Base-by-base conservation (phyloP, 139 green algal species). In the Closterium sp. region DNA sequence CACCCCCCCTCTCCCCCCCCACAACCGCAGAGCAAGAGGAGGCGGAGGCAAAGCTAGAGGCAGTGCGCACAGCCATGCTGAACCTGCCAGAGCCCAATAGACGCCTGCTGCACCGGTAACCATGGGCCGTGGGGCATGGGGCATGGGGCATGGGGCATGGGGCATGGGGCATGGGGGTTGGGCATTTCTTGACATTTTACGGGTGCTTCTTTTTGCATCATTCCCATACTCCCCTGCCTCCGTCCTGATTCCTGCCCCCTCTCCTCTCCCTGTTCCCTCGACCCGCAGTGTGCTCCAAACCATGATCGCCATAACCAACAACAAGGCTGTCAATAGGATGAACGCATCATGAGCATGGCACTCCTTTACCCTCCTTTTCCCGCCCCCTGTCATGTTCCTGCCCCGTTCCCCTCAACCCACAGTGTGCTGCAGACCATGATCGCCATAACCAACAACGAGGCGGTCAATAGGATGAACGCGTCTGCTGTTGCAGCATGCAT, bases 1-100 rank as follows among this genome's bases (percentile, higher is more conserved):
- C n/a, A n/a, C n/a, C n/a, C n/a, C n/a, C n/a, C n/a, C n/a, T n/a
- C n/a, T n/a, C n/a, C n/a, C n/a, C n/a, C n/a, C n/a, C n/a, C n/a
- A n/a, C n/a, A n/a, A n/a, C n/a, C n/a, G n/a, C n/a, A n/a, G n/a
- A n/a, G n/a, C n/a, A n/a, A n/a, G n/a, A n/a, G n/a, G n/a, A n/a
- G n/a, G n/a, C n/a, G n/a, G n/a, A n/a, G n/a, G n/a, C n/a, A 55
- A 6, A 55, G 36, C 36, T 55, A 55, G 6, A 55, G 36, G 36
- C 36, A 55, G 36, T 55, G 36, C 36, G 36, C 85, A 38, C 85
- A 2, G n/a, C n/a, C n/a, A 36, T 81, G 28, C 34, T 81, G 3
- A 55, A 31, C 25, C 92, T 93, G 34, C 90, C 90, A 3, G 90
- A 93, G 86, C 90, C 90, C 25, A 93, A 93, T 6, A 3, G 90